Percentiles rank a stretch among this genome's conserved stretches.
phyloP scores from a whole-genome alignment of 2,329 filamentous ascomycete genomes.

The Diaporthe sp. region DNA sequence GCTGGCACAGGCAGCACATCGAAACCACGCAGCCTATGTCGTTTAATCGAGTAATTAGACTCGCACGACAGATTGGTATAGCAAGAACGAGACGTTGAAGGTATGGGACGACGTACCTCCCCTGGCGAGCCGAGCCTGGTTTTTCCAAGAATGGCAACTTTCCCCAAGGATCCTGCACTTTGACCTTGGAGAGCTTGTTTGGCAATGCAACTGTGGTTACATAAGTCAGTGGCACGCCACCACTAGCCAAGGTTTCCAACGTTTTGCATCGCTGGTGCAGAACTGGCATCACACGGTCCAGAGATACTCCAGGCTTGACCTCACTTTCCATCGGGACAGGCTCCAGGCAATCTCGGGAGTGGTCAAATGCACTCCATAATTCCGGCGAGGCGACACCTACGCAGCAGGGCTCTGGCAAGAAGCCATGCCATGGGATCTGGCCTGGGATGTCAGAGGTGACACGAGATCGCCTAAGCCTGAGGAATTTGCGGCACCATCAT shows the following conservation, averaged over 20 bases:
- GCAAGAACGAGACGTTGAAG: too few species aligned
- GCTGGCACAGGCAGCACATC: too few species aligned
- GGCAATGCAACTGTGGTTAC: neutral
- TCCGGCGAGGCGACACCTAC: neutral
- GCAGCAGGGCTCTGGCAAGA: neutral
- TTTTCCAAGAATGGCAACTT: slow-evolving; percentile 1
- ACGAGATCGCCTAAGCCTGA: neutral
- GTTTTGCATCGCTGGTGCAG: too few species aligned
- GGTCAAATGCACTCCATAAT: neutral
- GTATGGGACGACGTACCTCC: too few species aligned
- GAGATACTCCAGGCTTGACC: neutral
- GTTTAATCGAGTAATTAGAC: neutral
- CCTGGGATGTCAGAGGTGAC: neutral
- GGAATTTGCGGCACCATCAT: neutral
- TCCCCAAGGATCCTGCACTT: slow-evolving; percentile 2
- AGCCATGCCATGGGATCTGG: neutral
- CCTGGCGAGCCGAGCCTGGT: neutral
- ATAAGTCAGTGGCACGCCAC: neutral
- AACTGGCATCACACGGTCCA: neutral
- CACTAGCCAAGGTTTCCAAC: neutral
- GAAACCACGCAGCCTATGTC: too few species aligned
- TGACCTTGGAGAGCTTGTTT: neutral
- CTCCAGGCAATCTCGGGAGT: neutral
- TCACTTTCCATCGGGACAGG: neutral
- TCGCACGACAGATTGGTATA: neutral